phyloP scores from a whole-genome alignment of 2,329 filamentous ascomycete genomes.

The Colletotrichum lentis region DNA sequence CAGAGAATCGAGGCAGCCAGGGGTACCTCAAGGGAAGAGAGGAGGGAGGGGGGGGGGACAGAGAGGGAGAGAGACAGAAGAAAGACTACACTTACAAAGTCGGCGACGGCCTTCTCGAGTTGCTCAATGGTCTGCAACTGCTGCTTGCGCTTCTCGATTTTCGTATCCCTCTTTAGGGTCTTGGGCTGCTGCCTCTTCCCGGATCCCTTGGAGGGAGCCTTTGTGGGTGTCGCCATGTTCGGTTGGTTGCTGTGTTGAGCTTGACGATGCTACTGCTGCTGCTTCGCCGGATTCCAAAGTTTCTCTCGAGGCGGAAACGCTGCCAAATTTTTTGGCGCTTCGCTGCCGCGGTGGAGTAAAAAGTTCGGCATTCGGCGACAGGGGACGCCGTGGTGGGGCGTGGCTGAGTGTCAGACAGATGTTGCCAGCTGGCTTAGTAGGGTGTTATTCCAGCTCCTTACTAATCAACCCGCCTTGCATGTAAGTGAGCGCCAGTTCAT shows the following conservation, averaged over 20 bases:
- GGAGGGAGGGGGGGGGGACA: no score
- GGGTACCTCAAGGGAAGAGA: no score
- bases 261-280: not conserved
- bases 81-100: constrained; percentile 48
- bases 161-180: constrained; percentile 47
- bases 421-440: not conserved
- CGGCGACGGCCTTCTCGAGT: constrained; percentile 51
- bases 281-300: constrained; percentile 3
- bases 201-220: constrained; percentile 38
- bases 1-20: no score
- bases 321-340: constrained; percentile 34
- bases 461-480: no score
- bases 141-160: constrained; percentile 48
- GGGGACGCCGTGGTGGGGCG: constrained; percentile 27
- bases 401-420: fast-evolving
- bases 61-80: no score
- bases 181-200: constrained; percentile 44
- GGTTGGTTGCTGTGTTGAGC: not conserved
- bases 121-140: constrained; percentile 52
- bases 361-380: constrained; percentile 37
- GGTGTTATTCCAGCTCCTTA: no score
- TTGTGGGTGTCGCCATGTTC: constrained; percentile 39
- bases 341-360: constrained; percentile 19
- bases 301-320: constrained; percentile 9
- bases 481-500: no score